A percentile compares a stretch with the other conserved stretches of the same genome.
Conservation (phyloP, 441 rosid genomes). For the Croton setiger region DNA sequence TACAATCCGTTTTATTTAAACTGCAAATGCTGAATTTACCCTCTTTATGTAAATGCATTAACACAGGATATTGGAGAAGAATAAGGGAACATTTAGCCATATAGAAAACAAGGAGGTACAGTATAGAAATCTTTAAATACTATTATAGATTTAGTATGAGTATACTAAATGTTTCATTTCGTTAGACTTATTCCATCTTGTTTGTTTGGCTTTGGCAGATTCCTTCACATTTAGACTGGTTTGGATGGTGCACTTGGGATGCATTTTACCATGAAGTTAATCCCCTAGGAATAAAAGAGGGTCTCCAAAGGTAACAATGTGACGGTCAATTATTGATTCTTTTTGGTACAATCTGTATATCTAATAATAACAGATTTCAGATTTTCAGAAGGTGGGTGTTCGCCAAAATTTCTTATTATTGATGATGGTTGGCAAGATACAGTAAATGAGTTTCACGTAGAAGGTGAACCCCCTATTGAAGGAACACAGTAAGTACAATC, state of each 20-base stretch:
- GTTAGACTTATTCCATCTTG: neutral
- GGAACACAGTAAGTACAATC: conserved; percentile 40
- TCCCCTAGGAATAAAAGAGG: conserved; percentile 59
- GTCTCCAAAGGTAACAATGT: conserved; percentile 57
- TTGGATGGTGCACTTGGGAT: conserved; percentile 94
- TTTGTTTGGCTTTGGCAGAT: conserved; percentile 31
- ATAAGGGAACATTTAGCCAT: conserved; percentile 56
- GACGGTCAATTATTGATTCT: neutral
- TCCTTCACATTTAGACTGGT: conserved; percentile 71
- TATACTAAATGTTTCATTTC: neutral
- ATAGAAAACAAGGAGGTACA: conserved; percentile 52
- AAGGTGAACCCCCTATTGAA: conserved; percentile 31
- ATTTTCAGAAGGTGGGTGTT: conserved; percentile 53
- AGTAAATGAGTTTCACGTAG: conserved; percentile 35
- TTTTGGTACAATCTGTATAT: neutral
- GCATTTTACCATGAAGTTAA: conserved; percentile 59
- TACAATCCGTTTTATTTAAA: neutral
- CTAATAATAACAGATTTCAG: conserved; percentile 25
- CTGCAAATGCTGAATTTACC: neutral
- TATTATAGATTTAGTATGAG: too few species aligned
- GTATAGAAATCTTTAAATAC: neutral
- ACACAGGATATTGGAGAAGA: conserved; percentile 54
- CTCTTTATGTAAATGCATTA: neutral
- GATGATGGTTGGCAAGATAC: conserved; percentile 87
- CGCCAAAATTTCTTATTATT: conserved; percentile 57